Conservation (phyloP, 768 basidiomycete species). For the Lactarius psammicola region DNA sequence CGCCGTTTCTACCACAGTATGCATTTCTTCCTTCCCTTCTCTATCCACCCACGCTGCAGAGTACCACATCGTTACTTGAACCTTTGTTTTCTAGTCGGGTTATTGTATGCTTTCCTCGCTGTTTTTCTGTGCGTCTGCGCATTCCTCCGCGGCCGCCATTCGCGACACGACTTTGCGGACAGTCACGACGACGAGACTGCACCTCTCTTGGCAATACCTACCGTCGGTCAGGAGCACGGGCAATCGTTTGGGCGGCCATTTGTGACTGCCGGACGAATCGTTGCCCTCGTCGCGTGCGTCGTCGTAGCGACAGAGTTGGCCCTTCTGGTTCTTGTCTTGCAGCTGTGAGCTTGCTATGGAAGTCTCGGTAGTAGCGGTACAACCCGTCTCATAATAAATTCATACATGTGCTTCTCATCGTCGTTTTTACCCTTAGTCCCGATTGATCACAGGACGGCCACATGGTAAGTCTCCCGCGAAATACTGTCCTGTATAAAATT, state of each 20-base stretch:
- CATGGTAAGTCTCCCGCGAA: neutral
- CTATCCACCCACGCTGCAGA: neutral
- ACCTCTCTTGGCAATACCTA: slow-evolving; percentile 44
- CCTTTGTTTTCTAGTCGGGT: slow-evolving; percentile 44
- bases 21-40: slow-evolving; percentile 32
- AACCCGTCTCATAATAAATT: too few species aligned
- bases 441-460: neutral
- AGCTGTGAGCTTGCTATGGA: neutral
- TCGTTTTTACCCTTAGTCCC: neutral
- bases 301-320: slow-evolving; percentile 65
- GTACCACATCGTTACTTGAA: neutral
- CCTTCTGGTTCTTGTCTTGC: slow-evolving; percentile 60
- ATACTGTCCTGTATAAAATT: neutral
- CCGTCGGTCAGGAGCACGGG: slow-evolving; percentile 58
- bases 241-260: slow-evolving; percentile 76
- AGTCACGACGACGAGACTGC: slow-evolving; percentile 1
- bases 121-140: slow-evolving; percentile 56
- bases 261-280: slow-evolving; percentile 75
- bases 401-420: neutral
- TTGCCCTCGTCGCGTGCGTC: slow-evolving; percentile 56
- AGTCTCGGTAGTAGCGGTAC: neutral
- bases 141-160: slow-evolving; percentile 60
- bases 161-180: slow-evolving; percentile 78
- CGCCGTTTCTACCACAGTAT: slow-evolving; percentile 66
- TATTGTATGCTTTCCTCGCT: slow-evolving; percentile 64